Conservation (phyloP, 331 rosid genomes). For the Quercus phellos region DNA sequence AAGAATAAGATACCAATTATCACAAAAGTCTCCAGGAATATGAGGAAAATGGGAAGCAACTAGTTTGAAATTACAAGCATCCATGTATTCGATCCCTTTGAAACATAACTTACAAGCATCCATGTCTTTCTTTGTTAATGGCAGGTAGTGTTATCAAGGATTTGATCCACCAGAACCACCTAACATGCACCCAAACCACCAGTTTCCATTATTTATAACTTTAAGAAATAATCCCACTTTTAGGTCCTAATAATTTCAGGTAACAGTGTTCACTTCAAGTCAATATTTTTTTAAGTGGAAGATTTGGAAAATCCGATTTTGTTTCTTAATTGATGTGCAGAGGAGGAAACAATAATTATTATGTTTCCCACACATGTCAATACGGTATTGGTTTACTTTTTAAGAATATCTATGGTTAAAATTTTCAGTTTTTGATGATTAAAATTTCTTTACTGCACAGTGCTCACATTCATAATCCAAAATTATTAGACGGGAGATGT, state of each 20-base stretch:
- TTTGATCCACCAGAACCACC: constrained; percentile 38
- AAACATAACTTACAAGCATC: background rate
- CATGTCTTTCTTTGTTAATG: background rate
- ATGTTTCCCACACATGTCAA: constrained; percentile 34
- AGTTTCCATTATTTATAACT: background rate
- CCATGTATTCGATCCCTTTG: background rate
- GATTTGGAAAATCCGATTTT: constrained; percentile 27
- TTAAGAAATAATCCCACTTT: background rate
- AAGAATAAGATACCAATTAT: background rate
- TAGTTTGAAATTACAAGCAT: background rate
- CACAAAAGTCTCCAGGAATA: background rate
- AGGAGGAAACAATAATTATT: constrained; percentile 33
- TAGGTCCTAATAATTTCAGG: background rate
- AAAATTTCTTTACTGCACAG: background rate
- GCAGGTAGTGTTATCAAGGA: constrained; percentile 14
- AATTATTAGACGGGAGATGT: too few relatives aligned
- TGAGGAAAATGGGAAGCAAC: background rate
- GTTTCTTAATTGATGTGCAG: constrained; percentile 18
- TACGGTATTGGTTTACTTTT: background rate
- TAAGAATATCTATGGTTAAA: background rate
- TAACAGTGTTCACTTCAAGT: constrained; percentile 10
- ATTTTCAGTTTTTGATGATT: background rate
- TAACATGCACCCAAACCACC: constrained; percentile 18
- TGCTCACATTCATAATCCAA: too few relatives aligned
- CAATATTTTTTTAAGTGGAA: constrained; percentile 11